Percentiles rank a stretch among this genome's conserved stretches.
phyloP scores from a whole-genome alignment of 2,329 filamentous ascomycete species.

The Sclerotinia subarctica region DNA sequence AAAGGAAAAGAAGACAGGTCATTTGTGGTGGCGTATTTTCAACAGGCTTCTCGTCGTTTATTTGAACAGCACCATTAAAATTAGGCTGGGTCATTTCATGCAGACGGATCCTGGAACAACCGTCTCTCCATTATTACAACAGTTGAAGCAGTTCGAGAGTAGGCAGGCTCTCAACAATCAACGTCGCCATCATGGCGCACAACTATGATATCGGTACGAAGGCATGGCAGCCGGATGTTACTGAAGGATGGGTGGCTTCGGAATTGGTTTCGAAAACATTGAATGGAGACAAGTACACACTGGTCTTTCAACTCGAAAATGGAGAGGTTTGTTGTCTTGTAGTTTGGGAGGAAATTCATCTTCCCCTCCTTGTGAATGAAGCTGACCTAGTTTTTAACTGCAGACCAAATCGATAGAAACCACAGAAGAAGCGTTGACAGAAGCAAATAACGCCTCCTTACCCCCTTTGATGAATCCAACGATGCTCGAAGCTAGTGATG shows the following conservation, averaged over 20 bases:
- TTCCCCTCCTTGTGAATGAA: conserved; percentile 23
- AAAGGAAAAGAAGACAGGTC: conserved; percentile 16
- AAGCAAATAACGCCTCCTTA: conserved; percentile 71
- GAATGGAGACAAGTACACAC: conserved; percentile 79
- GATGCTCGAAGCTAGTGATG: conserved; percentile 97
- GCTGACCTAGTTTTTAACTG: conserved; percentile 28
- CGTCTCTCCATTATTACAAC: conserved; percentile 26
- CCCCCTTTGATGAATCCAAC: conserved; percentile 97
- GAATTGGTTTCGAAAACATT: conserved; percentile 84
- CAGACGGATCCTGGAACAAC: conserved; percentile 30
- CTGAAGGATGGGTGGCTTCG: conserved; percentile 96
- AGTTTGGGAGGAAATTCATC: conserved; percentile 15
- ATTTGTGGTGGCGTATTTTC: conserved; percentile 24
- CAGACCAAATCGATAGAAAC: conserved; percentile 80
- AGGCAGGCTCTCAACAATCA: conserved; percentile 23
- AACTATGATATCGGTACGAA: conserved; percentile 94
- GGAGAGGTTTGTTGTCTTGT: conserved; percentile 66
- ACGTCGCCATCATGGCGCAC: conserved; percentile 67
- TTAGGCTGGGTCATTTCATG: conserved; percentile 29
- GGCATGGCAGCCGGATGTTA: conserved; percentile 96
- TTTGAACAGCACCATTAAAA: conserved; percentile 10
- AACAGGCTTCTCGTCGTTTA: conserved; percentile 10
- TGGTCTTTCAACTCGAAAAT: conserved; percentile 87
- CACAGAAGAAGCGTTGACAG: conserved; percentile 70
- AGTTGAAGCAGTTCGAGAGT: conserved; percentile 29